Percentiles rank a stretch among this genome's conserved stretches.
phyloP scores from a whole-genome alignment of 345 rosid genomes.

The Ceriops decandra region DNA sequence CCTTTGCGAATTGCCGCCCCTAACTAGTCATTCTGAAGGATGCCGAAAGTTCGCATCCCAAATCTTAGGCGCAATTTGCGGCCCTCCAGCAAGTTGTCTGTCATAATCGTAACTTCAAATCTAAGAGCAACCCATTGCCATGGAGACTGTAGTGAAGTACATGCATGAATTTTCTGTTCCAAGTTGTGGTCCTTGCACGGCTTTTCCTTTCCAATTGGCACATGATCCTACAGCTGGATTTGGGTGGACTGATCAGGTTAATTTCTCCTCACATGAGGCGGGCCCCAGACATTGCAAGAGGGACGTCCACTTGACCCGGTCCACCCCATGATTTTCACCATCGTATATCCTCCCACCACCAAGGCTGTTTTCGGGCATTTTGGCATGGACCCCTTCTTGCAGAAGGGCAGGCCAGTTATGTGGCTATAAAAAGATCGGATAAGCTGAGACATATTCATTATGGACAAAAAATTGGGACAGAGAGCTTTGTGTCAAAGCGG shows the following conservation, averaged over 20 bases:
- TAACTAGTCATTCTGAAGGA: too few relatives aligned
- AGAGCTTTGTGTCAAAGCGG: background rate
- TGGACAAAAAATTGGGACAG: background rate
- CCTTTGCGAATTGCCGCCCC: too few relatives aligned
- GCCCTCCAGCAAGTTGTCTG: too few relatives aligned
- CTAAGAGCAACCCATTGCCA: too few relatives aligned
- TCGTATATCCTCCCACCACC: conserved; percentile 10
- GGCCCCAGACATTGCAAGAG: too few relatives aligned
- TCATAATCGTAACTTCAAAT: too few relatives aligned
- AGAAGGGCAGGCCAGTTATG: background rate
- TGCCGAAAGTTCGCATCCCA: too few relatives aligned
- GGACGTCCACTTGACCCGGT: too few relatives aligned
- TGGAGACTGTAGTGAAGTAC: background rate
- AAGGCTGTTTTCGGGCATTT: background rate
- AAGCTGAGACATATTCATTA: conserved; percentile 5
- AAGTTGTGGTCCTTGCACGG: background rate
- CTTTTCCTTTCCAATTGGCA: background rate
- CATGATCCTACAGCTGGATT: conserved; percentile 6
- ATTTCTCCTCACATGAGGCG: too few relatives aligned
- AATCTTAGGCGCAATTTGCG: too few relatives aligned
- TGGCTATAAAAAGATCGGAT: background rate
- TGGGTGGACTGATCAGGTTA: too few relatives aligned
- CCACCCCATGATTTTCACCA: background rate
- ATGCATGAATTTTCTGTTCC: background rate
- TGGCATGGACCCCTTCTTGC: background rate